These are phyloP conservation scores for Tylopilus microsporus DNA, from an alignment of 1,284 basidiomycete genomes.

Conservation along the genomic window DNA sequence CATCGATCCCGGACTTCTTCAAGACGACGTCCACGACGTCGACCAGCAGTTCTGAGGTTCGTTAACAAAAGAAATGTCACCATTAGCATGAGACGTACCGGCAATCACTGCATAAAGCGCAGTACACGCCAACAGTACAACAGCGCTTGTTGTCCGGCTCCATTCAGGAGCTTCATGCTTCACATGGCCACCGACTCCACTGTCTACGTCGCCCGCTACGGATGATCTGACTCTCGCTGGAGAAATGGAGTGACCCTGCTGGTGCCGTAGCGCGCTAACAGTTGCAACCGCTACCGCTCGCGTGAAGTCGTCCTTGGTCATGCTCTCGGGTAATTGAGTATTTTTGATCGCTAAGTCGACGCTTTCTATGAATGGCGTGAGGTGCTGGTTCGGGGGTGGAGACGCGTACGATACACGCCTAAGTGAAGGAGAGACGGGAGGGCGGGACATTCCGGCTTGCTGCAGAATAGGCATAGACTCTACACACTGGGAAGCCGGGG, in stretches of 20 bases:
- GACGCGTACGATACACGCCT: constrained; percentile 58
- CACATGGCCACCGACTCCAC: constrained; percentile 56
- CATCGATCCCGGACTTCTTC: constrained; percentile 89
- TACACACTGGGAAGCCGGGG: constrained; percentile 30
- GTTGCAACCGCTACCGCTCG: constrained; percentile 88
- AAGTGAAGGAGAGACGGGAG: constrained; percentile 32
- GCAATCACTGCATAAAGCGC: constrained; percentile 94
- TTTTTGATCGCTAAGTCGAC: constrained; percentile 71
- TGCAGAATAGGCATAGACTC: constrained; percentile 17
- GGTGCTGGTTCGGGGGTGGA: constrained; percentile 38
- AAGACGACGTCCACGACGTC: constrained; percentile 96
- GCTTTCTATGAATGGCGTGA: constrained; percentile 72
- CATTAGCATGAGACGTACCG: constrained; percentile 47
- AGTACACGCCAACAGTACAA: constrained; percentile 85
- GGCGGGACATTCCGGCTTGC: constrained; percentile 15
- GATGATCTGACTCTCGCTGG: constrained; percentile 39
- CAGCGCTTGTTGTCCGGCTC: constrained; percentile 83
- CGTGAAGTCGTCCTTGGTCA: constrained; percentile 85
- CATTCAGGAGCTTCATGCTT: constrained; percentile 97
- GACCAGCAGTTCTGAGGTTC: constrained; percentile 75
- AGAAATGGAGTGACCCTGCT: constrained; percentile 53
- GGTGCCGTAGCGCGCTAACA: constrained; percentile 77
- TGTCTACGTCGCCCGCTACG: constrained; percentile 33
- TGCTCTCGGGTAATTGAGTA: constrained; percentile 55
- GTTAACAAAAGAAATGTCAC: neutral